Conservation (phyloP, 495 filamentous ascomycete genomes). For the Penicillium crystallinum region DNA sequence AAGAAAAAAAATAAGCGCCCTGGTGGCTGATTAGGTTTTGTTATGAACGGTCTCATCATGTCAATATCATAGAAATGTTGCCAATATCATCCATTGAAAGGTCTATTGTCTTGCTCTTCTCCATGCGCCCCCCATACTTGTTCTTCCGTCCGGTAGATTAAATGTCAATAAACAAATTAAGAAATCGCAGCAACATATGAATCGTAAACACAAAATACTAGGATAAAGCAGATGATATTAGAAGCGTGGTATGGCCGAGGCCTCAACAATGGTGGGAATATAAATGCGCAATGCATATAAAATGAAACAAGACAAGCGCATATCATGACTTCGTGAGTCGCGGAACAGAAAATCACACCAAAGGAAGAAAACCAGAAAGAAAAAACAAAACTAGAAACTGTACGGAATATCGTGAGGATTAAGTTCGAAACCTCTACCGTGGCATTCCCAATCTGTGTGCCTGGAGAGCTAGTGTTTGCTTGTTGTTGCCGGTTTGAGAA, state of each 20-base stretch:
- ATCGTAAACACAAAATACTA: not conserved
- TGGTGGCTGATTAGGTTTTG: slow-evolving; percentile 1
- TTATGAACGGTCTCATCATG: slow-evolving; percentile 9
- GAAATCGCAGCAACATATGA: not conserved
- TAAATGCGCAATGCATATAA: slow-evolving; percentile 1
- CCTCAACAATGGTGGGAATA: not conserved
- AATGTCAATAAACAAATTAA: not conserved
- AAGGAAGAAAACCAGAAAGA: slow-evolving; percentile 4
- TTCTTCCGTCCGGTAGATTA: not conserved
- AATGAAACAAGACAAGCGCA: slow-evolving; percentile 1
- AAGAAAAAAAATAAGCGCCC: slow-evolving; percentile 22
- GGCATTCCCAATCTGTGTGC: not conserved
- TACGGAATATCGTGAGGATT: not conserved
- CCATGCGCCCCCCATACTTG: not conserved
- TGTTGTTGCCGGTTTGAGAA: too few relatives aligned
- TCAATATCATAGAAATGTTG: slow-evolving; percentile 5
- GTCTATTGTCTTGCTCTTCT: slow-evolving; percentile 2
- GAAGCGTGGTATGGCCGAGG: not conserved
- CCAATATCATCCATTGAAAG: not conserved
- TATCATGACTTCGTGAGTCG: slow-evolving; percentile 15
- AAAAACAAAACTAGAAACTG: not conserved
- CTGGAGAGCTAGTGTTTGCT: too few relatives aligned
- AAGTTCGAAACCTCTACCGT: not conserved
- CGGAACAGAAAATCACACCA: not conserved
- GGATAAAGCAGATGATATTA: not conserved